A percentile compares a stretch with the other conserved stretches of the same genome.
Conservation (phyloP, 305 asterid genomes). For the Withania somnifera region DNA sequence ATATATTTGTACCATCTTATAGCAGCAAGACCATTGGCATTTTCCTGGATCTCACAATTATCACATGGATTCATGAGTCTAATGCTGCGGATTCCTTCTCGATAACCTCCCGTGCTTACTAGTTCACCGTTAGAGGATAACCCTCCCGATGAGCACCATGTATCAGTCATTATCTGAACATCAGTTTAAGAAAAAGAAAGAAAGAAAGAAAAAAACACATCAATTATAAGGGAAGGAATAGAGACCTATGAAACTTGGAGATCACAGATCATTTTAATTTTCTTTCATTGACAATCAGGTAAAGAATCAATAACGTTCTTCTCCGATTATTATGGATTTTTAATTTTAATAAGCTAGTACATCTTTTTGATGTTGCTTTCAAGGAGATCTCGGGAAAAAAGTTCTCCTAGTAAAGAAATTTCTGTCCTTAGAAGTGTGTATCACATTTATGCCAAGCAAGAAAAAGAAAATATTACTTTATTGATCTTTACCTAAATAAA, state of each 20-base stretch:
- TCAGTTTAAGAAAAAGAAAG: background rate
- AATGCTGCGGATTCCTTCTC: constrained; percentile 38
- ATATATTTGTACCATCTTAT: constrained; percentile 42
- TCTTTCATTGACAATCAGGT: background rate
- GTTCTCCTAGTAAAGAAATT: background rate
- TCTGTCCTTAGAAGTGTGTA: background rate
- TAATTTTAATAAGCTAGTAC: background rate
- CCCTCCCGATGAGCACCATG: constrained; percentile 93
- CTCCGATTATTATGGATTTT: background rate
- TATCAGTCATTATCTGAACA: constrained; percentile 40
- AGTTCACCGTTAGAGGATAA: constrained; percentile 46
- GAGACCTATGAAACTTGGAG: background rate
- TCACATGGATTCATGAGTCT: constrained; percentile 34
- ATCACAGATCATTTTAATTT: background rate
- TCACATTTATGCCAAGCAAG: background rate
- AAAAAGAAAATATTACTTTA: background rate
- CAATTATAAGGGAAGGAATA: background rate
- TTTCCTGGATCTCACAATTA: constrained; percentile 39
- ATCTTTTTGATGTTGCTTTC: background rate
- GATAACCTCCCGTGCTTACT: constrained; percentile 61
- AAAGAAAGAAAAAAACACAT: background rate
- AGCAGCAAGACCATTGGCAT: constrained; percentile 25
- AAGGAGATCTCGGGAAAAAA: background rate
- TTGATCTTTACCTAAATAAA: background rate
- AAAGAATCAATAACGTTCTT: background rate